These are phyloP conservation scores for Ajuga chamaepitys DNA, from an alignment of 257 asterid genomes.

Conservation along the genomic window DNA sequence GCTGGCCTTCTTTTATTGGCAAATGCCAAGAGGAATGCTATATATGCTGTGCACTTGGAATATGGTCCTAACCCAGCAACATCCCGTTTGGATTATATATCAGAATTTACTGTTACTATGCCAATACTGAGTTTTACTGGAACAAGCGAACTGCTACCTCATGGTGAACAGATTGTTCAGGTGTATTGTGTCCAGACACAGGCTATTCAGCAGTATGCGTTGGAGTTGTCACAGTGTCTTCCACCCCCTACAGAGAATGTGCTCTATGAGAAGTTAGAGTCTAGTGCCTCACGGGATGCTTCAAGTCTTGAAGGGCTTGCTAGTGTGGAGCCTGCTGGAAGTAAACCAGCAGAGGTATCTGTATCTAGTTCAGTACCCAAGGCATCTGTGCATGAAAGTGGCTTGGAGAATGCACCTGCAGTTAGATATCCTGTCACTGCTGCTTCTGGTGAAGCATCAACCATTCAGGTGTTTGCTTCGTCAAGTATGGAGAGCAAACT, in stretches of 20 bases:
- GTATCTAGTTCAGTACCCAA: slow-evolving; percentile 52
- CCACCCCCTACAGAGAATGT: slow-evolving; percentile 67
- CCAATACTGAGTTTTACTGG: slow-evolving; percentile 98
- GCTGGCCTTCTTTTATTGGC: slow-evolving; percentile 80
- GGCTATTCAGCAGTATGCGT: slow-evolving; percentile 96
- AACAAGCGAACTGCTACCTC: slow-evolving; percentile 67
- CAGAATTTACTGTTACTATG: slow-evolving; percentile 93
- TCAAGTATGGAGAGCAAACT: slow-evolving; percentile 42
- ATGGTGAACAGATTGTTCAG: slow-evolving; percentile 86
- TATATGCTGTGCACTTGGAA: slow-evolving; percentile 93
- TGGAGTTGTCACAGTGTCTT: slow-evolving; percentile 86
- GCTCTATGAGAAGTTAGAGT: slow-evolving; percentile 53
- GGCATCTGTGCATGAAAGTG: slow-evolving; percentile 38
- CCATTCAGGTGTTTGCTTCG: slow-evolving; percentile 39
- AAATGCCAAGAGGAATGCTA: slow-evolving; percentile 91
- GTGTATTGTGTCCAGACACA: slow-evolving; percentile 97
- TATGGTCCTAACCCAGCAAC: slow-evolving; percentile 81
- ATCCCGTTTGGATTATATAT: slow-evolving; percentile 76
- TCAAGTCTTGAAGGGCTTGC: slow-evolving; percentile 39
- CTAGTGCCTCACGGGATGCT: slow-evolving; percentile 42
- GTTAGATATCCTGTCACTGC: slow-evolving; percentile 32
- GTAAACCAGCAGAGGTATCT: slow-evolving; percentile 41
- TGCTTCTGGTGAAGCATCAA: slow-evolving; percentile 36
- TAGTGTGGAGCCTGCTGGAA: slow-evolving; percentile 38
- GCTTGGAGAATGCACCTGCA: slow-evolving; percentile 38